A percentile compares a stretch with the other conserved stretches of the same genome.
Conservation (phyloP, 345 rosid genomes). For the Eucalyptus marginata region DNA sequence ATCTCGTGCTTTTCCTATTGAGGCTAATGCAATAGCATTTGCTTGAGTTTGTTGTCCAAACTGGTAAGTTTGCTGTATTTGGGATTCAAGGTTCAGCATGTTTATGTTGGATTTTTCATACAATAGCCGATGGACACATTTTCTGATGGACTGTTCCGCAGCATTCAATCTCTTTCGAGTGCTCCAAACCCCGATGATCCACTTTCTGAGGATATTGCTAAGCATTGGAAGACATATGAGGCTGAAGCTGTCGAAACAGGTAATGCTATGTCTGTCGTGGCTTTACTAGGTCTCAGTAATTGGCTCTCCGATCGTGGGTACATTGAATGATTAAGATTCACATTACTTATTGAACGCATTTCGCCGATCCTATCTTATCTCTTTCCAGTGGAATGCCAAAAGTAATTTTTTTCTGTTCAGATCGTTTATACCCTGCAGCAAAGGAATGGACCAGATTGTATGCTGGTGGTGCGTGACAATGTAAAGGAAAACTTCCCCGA, state of each 20-base stretch:
- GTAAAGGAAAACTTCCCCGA: not conserved
- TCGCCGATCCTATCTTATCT: not conserved
- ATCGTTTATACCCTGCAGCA: conserved; percentile 33
- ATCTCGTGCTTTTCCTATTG: not conserved
- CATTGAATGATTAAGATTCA: not conserved
- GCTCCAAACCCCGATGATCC: conserved; percentile 52
- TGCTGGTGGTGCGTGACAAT: conserved; percentile 66
- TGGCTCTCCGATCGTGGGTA: not conserved
- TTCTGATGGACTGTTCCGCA: not conserved
- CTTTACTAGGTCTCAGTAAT: not conserved
- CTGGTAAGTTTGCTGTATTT: not conserved
- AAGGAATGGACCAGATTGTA: conserved; percentile 94
- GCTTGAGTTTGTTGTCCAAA: not conserved
- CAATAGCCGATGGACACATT: not conserved
- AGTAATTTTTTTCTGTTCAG: not conserved
- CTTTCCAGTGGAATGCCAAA: not conserved
- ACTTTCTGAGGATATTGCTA: conserved; percentile 40
- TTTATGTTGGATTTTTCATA: not conserved
- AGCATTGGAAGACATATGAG: conserved; percentile 51
- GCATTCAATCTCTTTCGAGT: conserved; percentile 43
- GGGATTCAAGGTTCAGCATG: not conserved
- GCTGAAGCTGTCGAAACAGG: conserved; percentile 48
- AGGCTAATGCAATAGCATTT: not conserved
- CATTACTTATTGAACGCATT: not conserved
- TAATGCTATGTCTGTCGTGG: conserved; percentile 19